Base-by-base conservation (phyloP, 1,284 basidiomycete genomes). In the Sanghuangporus sanghuang region DNA sequence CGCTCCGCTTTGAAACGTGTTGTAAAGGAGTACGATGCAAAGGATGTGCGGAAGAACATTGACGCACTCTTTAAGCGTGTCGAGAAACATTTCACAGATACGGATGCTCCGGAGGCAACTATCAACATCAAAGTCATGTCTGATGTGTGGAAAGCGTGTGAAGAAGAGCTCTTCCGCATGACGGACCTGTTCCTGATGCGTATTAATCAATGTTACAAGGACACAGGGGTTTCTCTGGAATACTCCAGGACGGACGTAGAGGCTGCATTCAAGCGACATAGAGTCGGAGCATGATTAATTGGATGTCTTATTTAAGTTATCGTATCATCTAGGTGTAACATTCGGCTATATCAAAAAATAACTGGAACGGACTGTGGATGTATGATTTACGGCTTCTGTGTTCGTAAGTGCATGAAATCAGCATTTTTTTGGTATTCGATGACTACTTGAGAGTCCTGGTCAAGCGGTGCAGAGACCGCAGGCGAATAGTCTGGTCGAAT, bases 81-180 rank as follows among this genome's bases (percentile, higher is more conserved):
- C 32, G 93, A 95, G 74, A 99, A 99, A 74, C 96, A 98, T 73
- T 98, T 98, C 73, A 87, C 87, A 2, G 91, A 94, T 69, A 83
- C 86, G 2, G 91, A 94, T 70, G 84, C 84, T 0, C 83, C 86
- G 7, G 89, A 89, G 66, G 83, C 82, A 7, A 38, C 11, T 18
- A 27, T 36, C 14, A 35, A 62, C 35, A 84, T 85, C 55, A 76
- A 81, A 7, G 85, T 94, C 57, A 79, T 95, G 76, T 83, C 85
- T 46, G 87, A 85, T 2, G 93, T 96, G 1, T 96, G 95, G 95
- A 90, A 85, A 69, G 87, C 92, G 32, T 92, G 93, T 72, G 92
- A 95, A 71, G 86, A 89, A 59, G 92, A 95, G 71, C 72, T 96
- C 63, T 73, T 87, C 64, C 81, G 84, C 66, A 83, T 93, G 69